Conservation (phyloP, 2,329 filamentous ascomycete genomes). For the Xylaria sp. region DNA sequence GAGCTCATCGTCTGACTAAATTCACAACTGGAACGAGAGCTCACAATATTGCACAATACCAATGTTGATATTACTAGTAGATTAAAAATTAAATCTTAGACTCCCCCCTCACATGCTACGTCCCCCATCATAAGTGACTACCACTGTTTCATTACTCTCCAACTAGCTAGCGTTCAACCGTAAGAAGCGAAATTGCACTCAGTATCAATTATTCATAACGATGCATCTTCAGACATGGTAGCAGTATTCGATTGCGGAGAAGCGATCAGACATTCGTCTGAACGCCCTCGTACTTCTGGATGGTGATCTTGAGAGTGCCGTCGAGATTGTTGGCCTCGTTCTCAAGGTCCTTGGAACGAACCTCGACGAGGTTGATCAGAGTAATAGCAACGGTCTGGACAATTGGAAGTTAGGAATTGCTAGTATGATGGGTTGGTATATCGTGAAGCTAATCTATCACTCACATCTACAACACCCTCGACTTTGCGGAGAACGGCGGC, state of each 20-base stretch:
- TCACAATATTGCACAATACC: not conserved
- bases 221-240: not conserved
- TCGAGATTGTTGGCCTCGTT: slow-evolving; percentile 32
- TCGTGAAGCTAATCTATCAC: too few relatives aligned
- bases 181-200: not conserved
- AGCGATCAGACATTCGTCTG: not conserved
- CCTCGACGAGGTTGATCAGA: slow-evolving; percentile 22
- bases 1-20: not conserved
- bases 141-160: not conserved
- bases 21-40: not conserved
- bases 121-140: not conserved
- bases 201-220: not conserved
- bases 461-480: slow-evolving; percentile 33
- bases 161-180: not conserved
- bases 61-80: slow-evolving; percentile 1
- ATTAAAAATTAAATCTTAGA: slow-evolving; percentile 11
- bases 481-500: slow-evolving; percentile 26
- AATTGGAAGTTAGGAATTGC: not conserved
- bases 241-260: not conserved
- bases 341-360: slow-evolving; percentile 11
- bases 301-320: slow-evolving; percentile 26
- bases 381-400: slow-evolving; percentile 22
- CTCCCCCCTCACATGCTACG: not conserved
- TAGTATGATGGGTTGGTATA: too few relatives aligned
- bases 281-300: slow-evolving; percentile 19